phyloP scores from a whole-genome alignment of 208 protist species.

The Spironucleus salmonicida region DNA sequence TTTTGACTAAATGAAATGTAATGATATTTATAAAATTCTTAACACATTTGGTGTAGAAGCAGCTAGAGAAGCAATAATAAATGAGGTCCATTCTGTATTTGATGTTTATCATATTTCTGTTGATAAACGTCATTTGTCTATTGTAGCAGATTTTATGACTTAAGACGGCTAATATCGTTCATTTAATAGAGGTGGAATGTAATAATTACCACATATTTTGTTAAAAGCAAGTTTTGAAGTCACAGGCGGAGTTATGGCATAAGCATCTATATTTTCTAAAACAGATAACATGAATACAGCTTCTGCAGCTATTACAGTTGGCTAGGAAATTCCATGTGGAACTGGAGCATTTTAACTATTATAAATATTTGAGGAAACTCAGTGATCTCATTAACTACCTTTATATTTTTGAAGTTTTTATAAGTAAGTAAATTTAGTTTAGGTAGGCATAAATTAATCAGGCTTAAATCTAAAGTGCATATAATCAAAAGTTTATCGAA shows the following conservation, averaged over 20 bases:
- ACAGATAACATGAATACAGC: constrained; percentile 43
- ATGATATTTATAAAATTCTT: constrained; percentile 52
- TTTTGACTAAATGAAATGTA: constrained; percentile 49
- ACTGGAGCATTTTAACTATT: constrained; percentile 34
- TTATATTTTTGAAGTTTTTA: too few species aligned
- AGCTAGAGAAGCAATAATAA: constrained; percentile 48
- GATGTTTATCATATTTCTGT: constrained; percentile 63
- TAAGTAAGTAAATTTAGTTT: too few species aligned
- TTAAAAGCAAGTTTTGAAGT: constrained; percentile 60
- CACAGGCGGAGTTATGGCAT: constrained; percentile 49
- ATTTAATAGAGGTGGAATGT: constrained; percentile 57
- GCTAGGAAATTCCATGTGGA: constrained; percentile 22
- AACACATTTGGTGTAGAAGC: constrained; percentile 60
- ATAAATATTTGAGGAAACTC: too few species aligned
- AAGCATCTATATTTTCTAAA: constrained; percentile 40
- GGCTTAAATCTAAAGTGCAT: too few species aligned
- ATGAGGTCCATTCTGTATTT: constrained; percentile 58
- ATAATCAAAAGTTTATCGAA: too few species aligned
- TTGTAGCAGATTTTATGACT: constrained; percentile 66
- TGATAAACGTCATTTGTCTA: constrained; percentile 56
- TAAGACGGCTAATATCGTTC: constrained; percentile 51
- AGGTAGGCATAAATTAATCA: too few species aligned
- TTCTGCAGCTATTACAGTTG: constrained; percentile 47
- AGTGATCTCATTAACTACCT: too few species aligned
- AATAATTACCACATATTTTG: constrained; percentile 49